Percentiles rank a stretch among this genome's conserved stretches.
phyloP scores from a whole-genome alignment of 495 filamentous ascomycete genomes.

The Aspergillus baeticus region DNA sequence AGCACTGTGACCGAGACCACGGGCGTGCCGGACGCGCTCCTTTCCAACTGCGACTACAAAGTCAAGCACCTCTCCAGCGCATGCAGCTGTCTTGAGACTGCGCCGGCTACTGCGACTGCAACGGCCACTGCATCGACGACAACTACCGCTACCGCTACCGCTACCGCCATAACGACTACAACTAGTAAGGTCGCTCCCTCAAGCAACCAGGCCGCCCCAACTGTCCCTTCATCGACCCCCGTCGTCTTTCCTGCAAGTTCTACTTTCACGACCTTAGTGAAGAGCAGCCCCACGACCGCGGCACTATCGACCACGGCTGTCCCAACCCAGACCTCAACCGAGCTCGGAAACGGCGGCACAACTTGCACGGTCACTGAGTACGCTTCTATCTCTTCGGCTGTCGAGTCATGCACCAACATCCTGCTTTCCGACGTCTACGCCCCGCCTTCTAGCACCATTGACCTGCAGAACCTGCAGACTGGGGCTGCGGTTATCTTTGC shows the following conservation, averaged over 20 bases:
- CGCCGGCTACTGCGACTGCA: conserved; percentile 4
- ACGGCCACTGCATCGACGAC: neutral
- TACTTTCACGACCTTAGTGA: conserved; percentile 9
- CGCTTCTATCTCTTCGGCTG: conserved; percentile 40
- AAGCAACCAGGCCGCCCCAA: neutral
- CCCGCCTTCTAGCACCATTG: conserved; percentile 35
- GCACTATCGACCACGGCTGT: neutral
- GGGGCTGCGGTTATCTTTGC: conserved; percentile 43
- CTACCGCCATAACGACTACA: conserved; percentile 3
- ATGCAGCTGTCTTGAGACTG: conserved; percentile 30
- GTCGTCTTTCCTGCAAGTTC: conserved; percentile 4
- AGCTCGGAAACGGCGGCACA: conserved; percentile 21
- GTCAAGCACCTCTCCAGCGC: conserved; percentile 30
- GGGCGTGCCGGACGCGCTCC: conserved; percentile 22
- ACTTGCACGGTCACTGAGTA: conserved; percentile 45
- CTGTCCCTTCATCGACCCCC: neutral
- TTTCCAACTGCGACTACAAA: conserved; percentile 25
- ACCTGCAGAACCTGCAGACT: conserved; percentile 34
- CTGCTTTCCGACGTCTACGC: conserved; percentile 35
- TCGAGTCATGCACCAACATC: conserved; percentile 40
- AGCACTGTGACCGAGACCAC: conserved; percentile 27
- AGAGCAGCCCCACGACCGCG: neutral
- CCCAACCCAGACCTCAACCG: conserved; percentile 5
- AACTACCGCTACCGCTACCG: conserved; percentile 10
- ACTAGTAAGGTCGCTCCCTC: neutral